A percentile compares a stretch with the other conserved stretches of the same genome.
Evolutionary conservation across 495 filamentous ascomycete species (phyloP).

Genomic region (Aspergillus panamensis): DNA sequence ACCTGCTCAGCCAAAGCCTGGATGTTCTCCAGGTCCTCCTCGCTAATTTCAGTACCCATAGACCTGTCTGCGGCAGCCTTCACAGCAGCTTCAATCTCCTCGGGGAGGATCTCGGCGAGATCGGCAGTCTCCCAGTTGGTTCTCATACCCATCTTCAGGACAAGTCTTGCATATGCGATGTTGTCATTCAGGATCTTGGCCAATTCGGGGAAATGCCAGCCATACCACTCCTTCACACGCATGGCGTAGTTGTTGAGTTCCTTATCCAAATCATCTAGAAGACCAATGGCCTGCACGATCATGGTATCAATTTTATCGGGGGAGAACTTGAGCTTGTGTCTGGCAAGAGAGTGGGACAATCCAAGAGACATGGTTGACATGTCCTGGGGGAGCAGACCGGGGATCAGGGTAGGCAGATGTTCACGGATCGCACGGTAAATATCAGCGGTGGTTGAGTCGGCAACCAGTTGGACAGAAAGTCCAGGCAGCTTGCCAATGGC

Average conservation of each 20-base stretch:
- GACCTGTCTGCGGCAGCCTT: conserved; percentile 93
- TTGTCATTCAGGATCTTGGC: conserved; percentile 97
- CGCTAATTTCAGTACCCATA: conserved; percentile 96
- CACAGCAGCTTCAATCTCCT: conserved; percentile 89
- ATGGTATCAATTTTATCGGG: conserved; percentile 99
- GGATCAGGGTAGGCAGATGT: conserved; percentile 86
- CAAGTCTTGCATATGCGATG: conserved; percentile 83
- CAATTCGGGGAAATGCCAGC: conserved; percentile 99
- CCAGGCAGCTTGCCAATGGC: conserved; percentile 90
- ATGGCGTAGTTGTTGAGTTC: conserved; percentile 98
- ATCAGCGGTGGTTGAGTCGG: conserved; percentile 81
- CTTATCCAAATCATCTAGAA: conserved; percentile 96
- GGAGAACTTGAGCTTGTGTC: conserved; percentile 98
- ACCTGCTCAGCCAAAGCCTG: conserved; percentile 88
- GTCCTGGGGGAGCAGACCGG: conserved; percentile 77
- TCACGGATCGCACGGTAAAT: conserved; percentile 91
- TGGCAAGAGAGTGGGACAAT: conserved; percentile 94
- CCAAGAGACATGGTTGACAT: conserved; percentile 91
- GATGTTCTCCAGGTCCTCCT: conserved; percentile 87
- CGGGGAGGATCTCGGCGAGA: conserved; percentile 87
- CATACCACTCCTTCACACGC: conserved; percentile 99
- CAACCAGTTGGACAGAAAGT: conserved; percentile 76
- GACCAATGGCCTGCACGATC: conserved; percentile 94
- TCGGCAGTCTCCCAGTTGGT: conserved; percentile 69
- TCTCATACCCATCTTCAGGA: conserved; percentile 84